Conservation (phyloP, 495 filamentous ascomycete species). For the Penicillium chermesinum region DNA sequence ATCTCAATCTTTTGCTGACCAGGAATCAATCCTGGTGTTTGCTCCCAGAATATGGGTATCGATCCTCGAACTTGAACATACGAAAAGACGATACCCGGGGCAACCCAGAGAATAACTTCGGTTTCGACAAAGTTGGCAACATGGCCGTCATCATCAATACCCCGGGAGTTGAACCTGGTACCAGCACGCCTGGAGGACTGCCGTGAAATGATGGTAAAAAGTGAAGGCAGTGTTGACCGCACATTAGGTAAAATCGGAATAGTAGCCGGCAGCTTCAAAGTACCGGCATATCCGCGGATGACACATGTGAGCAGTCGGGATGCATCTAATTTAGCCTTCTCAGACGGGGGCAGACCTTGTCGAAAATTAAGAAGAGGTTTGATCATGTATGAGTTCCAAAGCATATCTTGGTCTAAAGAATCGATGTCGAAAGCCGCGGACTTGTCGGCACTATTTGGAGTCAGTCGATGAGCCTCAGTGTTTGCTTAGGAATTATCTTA, state of each 20-base stretch:
- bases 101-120: conserved; percentile 65
- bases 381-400: conserved; percentile 99
- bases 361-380: conserved; percentile 84
- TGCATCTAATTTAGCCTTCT: conserved; percentile 69
- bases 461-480: conserved; percentile 37
- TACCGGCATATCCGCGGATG: conserved; percentile 86
- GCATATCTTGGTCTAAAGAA: conserved; percentile 78
- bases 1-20: conserved; percentile 93
- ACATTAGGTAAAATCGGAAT: conserved; percentile 43
- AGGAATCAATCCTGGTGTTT: conserved; percentile 78
- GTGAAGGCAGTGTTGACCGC: conserved; percentile 67
- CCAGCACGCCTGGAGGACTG: conserved; percentile 89
- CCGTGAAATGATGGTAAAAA: conserved; percentile 83
- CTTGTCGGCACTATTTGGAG: conserved; percentile 37
- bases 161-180: conserved; percentile 91
- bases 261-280: conserved; percentile 72
- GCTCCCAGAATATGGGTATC: conserved; percentile 96
- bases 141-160: conserved; percentile 95
- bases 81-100: conserved; percentile 73
- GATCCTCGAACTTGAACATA: conserved; percentile 91
- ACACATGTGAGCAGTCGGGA: conserved; percentile 89
- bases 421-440: conserved; percentile 68
- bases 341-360: conserved; percentile 64
- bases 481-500: conserved; percentile 32
- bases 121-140: conserved; percentile 89